Base-by-base conservation (phyloP, 1,284 basidiomycete genomes). In the Cutaneotrichosporon cyanovorans region DNA sequence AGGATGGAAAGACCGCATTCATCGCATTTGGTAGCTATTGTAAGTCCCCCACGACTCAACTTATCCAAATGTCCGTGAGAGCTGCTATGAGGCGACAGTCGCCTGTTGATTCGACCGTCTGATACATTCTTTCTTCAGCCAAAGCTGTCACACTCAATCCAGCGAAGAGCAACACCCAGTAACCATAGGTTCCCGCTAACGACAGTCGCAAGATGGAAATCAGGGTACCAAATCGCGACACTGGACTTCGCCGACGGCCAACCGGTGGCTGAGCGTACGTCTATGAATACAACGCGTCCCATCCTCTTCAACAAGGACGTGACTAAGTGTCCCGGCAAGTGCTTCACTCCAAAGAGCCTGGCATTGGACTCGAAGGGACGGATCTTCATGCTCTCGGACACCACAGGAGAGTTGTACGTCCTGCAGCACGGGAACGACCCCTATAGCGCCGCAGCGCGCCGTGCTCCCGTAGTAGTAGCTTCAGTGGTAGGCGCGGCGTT, bases 11-110 rank as follows among this genome's bases (percentile, higher is more conserved):
- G n/a, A 35, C 32, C 12, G 50, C 50, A 8, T 48, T 31, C 12
- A 18, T 52, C 18, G 31, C 50, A 11, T 39, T 45, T 40, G 46
- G 45, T 40, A 46, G 50, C 2, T 48, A 46, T 43, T 52, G 50
- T 48, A 38, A 44, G 47, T 48, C n/a, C n/a, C n/a, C n/a, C n/a
- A 4, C 9, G 15, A 12, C 3, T 11, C 34, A 4, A 6, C n/a
- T n/a, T n/a, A n/a, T n/a, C n/a, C n/a, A n/a, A n/a, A n/a, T n/a
- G n/a, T n/a, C n/a, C n/a, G n/a, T n/a, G n/a, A n/a, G n/a, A n/a
- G n/a, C n/a, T n/a, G n/a, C n/a, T n/a, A n/a, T n/a, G n/a, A n/a
- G n/a, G n/a, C n/a, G n/a, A n/a, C n/a, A n/a, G n/a, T n/a, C n/a
- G n/a, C n/a, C n/a, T n/a, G n/a, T n/a, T n/a, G n/a, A n/a, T n/a